Evolutionary conservation across 495 filamentous ascomycete genomes (phyloP), one percentile per base, ranked within the genome.

Genomic region (Cercophora sp.): DNA sequence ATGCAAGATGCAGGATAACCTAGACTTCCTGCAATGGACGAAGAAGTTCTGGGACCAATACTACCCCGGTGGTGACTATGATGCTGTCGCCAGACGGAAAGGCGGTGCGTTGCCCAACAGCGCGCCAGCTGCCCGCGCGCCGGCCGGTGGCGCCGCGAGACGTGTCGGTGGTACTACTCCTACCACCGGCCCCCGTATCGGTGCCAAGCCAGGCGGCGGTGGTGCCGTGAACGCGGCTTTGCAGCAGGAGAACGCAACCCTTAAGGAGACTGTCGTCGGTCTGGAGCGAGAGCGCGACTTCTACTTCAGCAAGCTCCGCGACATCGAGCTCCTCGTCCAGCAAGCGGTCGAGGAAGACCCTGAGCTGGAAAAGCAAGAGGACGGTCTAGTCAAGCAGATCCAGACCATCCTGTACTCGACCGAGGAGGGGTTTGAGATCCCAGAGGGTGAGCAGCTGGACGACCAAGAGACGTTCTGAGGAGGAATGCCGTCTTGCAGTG

Each of bases 1-100:
- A 72, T 98, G 93, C 79, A 95, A 94, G 75, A 97, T 98, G 89
- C 93, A 98, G 74, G 93, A 98, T 68, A 98, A 98, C 75, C 89
- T 98, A 55, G 94, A 96, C 65, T 98, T 97, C 71, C 82, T 98
- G 27, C 93, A 98, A 75, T 98, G 89, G 88, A 84, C 81, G 47
- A 97, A 97, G 81, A 75, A 78, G 57, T 96, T 89, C 74, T 98
- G 93, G 93, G 94, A 98, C 65, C 91, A 96, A 65, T 90, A 96
- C 79, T 98, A 86, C 66, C 91, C 93, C 8, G 93, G 92, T 39
- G 89, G 89, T 46, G 93, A 97, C 56, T 98, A 98, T 72, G 93
- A 98, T 70, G 88, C 93, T 8, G 75, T 95, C 19, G 73, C 72
- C 40, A 83, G 93, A 56, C 81, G 93, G 66, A 96, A 94, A 72